Evolutionary conservation across 345 rosid species (phyloP).

Genomic region (Citrus trifoliata): DNA sequence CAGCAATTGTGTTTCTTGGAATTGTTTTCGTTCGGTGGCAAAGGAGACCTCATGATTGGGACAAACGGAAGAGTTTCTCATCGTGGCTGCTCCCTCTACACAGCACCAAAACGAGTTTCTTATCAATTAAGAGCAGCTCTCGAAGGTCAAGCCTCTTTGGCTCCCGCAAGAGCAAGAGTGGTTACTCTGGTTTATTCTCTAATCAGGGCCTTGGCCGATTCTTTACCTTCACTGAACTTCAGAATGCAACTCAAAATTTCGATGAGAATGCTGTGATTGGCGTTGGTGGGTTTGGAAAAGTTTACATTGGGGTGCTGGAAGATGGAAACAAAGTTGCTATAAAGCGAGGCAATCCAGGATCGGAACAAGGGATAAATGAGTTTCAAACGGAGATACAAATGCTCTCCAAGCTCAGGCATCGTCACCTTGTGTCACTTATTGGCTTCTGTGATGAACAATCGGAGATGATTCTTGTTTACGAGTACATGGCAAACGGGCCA

Average conservation of each 20-base stretch:
- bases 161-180: constrained; percentile 46
- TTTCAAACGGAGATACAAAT: constrained; percentile 87
- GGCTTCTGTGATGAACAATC: constrained; percentile 74
- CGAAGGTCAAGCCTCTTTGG: constrained; percentile 52
- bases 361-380: constrained; percentile 80
- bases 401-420: constrained; percentile 79
- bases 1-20: constrained; percentile 45
- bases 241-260: constrained; percentile 62
- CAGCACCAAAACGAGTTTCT: constrained; percentile 36
- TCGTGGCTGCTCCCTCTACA: constrained; percentile 70
- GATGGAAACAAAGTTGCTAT: constrained; percentile 68
- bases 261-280: constrained; percentile 72
- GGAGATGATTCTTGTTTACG: constrained; percentile 91
- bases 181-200: constrained; percentile 50
- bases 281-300: constrained; percentile 89
- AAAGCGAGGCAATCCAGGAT: constrained; percentile 64
- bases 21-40: constrained; percentile 45
- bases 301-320: constrained; percentile 54
- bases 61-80: constrained; percentile 60
- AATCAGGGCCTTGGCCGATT: constrained; percentile 60
- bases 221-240: constrained; percentile 61
- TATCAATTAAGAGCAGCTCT: constrained; percentile 57
- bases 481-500: constrained; percentile 84
- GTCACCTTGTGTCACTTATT: constrained; percentile 75
- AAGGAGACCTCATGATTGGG: constrained; percentile 58